Evolutionary conservation across 371 early-diverging fungal genomes (phyloP), one percentile per base, ranked within the genome.

Genomic region (Mucor velutinosus): DNA sequence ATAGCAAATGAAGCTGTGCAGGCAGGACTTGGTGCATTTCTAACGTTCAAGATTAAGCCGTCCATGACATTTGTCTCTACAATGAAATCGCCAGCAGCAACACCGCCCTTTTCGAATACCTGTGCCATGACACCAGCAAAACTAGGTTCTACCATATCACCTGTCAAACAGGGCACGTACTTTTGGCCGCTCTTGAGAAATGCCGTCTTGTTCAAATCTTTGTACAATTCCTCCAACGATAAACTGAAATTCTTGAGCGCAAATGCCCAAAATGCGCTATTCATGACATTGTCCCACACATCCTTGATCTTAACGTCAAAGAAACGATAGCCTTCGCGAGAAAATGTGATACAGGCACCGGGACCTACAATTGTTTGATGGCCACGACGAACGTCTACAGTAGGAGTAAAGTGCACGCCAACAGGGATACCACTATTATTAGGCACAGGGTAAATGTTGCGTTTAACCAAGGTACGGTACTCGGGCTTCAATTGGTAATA

Each of bases 341-440:
- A 67, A 59, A 81, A 81, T 2, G 79, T 78, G 39, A 81, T 72
- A 55, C 81, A 81, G 21, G 81, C 78, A 37, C 81, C 79, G n/a
- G 81, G 81, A 17, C 81, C 81, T 32, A 81, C 74, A 59, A 81
- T 81, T 53, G 75, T 57, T 66, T 77, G 76, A 58, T 77, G 76
- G 0, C 81, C 81, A 45, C 81, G 76, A 45, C 81, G 75, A 8
- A 65, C 70, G 63, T 81, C 69, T 3, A 69, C 72, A 12, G 81
- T 81, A 21, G 81, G 81, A 0, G 81, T 77, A 58, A 81, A 73
- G 56, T 81, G 81, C 0, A 77, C 76, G 25, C 79, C 81, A 0
- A 81, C 81, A 7, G 81, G 78, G 35, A 81, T 81, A 47, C 81
- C 81, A 7, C 78, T 76, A 15, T 73, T 73, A 23, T 72, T 80